Percentiles rank a stretch among this genome's conserved stretches.
Conservation (phyloP, 169 alveolate species). For the Ichthyophthirius multifiliis region DNA sequence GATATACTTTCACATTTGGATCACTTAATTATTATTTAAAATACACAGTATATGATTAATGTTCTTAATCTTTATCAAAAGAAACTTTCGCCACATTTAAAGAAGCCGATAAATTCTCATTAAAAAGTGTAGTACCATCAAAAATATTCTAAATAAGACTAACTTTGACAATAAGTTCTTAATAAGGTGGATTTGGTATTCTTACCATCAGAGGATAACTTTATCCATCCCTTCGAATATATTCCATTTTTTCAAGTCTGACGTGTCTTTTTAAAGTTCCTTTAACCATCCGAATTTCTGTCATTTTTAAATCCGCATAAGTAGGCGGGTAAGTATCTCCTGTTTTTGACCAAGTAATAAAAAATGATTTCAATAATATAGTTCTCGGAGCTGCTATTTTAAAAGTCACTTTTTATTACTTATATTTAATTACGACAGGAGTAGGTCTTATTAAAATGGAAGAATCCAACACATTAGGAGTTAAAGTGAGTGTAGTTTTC, state of each 20-base stretch:
- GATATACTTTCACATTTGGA: neutral
- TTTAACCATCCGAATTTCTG: conserved; percentile 21
- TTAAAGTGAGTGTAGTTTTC: conserved; percentile 8
- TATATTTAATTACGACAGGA: conserved; percentile 15
- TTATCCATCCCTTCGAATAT: conserved; percentile 31
- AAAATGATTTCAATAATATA: conserved; percentile 12
- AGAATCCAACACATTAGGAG: conserved; percentile 34
- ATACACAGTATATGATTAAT: neutral
- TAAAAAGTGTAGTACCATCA: conserved; percentile 1
- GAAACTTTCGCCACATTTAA: neutral
- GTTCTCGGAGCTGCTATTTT: conserved; percentile 39
- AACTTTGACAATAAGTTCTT: neutral
- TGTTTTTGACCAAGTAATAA: conserved; percentile 34
- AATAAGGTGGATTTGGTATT: conserved; percentile 33
- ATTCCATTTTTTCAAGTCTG: conserved; percentile 18
- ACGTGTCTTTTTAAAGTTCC: conserved; percentile 23
- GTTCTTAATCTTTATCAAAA: neutral
- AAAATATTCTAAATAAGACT: conserved; percentile 12
- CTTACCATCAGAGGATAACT: conserved; percentile 25
- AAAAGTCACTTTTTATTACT: neutral
- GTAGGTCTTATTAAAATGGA: conserved; percentile 23
- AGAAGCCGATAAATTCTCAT: neutral
- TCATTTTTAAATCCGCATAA: conserved; percentile 32
- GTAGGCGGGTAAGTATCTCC: conserved; percentile 41
- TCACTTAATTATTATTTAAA: neutral